These are phyloP conservation scores for Talaromyces wortmannii DNA, from an alignment of 495 filamentous ascomycete species.

Conservation along the genomic window DNA sequence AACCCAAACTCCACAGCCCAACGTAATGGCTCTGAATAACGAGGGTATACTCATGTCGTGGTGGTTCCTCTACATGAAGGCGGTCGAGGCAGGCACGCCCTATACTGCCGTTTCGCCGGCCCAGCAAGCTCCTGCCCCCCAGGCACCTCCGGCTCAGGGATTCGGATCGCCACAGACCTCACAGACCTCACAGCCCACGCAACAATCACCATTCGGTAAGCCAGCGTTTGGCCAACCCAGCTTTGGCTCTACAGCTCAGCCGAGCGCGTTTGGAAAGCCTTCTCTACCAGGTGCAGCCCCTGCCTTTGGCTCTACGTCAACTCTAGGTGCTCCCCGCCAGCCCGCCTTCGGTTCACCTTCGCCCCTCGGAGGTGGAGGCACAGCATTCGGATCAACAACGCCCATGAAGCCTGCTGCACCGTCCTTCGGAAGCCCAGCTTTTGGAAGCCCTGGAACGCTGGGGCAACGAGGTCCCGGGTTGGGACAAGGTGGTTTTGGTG, in stretches of 20 bases:
- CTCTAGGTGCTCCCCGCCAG: slow-evolving; percentile 20
- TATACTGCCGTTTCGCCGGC: slow-evolving; percentile 59
- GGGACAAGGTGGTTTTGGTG: slow-evolving; percentile 41
- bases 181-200: slow-evolving; percentile 23
- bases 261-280: slow-evolving; percentile 17
- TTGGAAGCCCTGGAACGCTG: slow-evolving; percentile 21
- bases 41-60: slow-evolving; percentile 79
- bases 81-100: slow-evolving; percentile 62
- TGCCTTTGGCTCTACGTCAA: slow-evolving; percentile 13
- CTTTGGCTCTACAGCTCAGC: slow-evolving; percentile 24
- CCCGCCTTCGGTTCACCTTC: slow-evolving; percentile 46
- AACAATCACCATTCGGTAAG: slow-evolving; percentile 33
- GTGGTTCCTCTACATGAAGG: slow-evolving; percentile 88
- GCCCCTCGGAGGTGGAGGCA: slow-evolving; percentile 16
- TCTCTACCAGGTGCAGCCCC: slow-evolving; percentile 8
- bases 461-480: slow-evolving; percentile 20
- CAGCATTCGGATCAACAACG: slow-evolving; percentile 19
- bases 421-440: slow-evolving; percentile 19
- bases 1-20: slow-evolving; percentile 76
- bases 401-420: slow-evolving; percentile 16
- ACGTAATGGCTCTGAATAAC: slow-evolving; percentile 78
- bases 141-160: slow-evolving; percentile 15
- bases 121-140: slow-evolving; percentile 19
- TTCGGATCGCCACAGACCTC: slow-evolving; percentile 10
- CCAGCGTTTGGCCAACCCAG: slow-evolving; percentile 32